Percentiles rank a stretch among this genome's conserved stretches.
Conservation (phyloP, 1,284 basidiomycete species). For the Paramarasmius palmivorus region DNA sequence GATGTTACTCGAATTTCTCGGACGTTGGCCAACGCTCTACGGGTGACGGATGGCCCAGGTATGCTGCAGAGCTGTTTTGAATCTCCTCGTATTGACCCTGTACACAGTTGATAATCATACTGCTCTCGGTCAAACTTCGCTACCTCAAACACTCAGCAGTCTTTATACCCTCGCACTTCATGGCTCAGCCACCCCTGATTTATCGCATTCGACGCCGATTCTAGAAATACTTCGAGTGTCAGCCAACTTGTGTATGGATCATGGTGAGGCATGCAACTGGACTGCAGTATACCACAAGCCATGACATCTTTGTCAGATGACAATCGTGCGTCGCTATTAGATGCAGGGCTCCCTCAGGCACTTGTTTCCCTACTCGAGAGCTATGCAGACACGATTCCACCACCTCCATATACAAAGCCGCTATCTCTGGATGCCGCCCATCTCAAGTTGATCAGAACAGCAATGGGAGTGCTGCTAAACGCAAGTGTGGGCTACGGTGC, state of each 20-base stretch:
- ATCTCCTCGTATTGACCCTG: conserved; percentile 16
- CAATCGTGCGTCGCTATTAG: conserved; percentile 69
- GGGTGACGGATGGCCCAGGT: conserved; percentile 53
- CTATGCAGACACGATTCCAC: conserved; percentile 57
- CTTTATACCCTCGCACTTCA: conserved; percentile 57
- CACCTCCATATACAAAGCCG: conserved; percentile 40
- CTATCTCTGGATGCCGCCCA: conserved; percentile 57
- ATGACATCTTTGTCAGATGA: conserved; percentile 39
- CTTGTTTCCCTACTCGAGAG: conserved; percentile 67
- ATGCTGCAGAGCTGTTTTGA: conserved; percentile 18
- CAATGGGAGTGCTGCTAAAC: conserved; percentile 81
- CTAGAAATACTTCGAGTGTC: conserved; percentile 73
- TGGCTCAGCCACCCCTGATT: conserved; percentile 45
- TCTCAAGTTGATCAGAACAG: conserved; percentile 74
- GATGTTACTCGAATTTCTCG: conserved; percentile 53
- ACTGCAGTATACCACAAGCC: no score
- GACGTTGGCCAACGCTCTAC: conserved; percentile 60
- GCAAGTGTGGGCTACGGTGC: conserved; percentile 76
- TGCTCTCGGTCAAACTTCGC: conserved; percentile 58
- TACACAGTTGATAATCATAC: conserved; percentile 67
- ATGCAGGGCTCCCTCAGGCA: conserved; percentile 66
- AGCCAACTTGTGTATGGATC: conserved; percentile 81
- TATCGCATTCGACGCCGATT: conserved; percentile 46
- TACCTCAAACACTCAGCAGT: conserved; percentile 64
- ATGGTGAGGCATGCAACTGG: conserved; percentile 47